Conservation (phyloP, 257 asterid genomes). For the Verbena officinalis region DNA sequence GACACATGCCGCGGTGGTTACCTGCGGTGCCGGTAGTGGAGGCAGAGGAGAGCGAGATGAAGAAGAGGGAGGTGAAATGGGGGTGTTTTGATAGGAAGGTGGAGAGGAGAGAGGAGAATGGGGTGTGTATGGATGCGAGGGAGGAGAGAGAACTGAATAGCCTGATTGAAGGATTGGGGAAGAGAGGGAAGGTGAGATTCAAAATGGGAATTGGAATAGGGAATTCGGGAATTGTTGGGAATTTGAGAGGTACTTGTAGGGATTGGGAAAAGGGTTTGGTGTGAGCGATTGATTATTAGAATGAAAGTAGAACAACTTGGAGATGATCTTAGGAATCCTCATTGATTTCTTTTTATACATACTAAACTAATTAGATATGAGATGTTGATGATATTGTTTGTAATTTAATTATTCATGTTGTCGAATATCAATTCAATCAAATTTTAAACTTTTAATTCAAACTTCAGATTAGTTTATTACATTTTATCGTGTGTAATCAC, state of each 20-base stretch:
- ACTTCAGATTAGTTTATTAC: too few species aligned
- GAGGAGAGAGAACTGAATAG: constrained; percentile 16
- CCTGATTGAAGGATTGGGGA: constrained; percentile 22
- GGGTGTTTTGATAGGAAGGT: constrained; percentile 27
- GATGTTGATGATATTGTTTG: not conserved
- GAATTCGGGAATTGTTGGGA: constrained; percentile 16
- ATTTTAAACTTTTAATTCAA: too few species aligned
- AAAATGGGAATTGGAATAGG: constrained; percentile 24
- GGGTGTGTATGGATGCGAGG: constrained; percentile 23
- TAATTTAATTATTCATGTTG: too few species aligned
- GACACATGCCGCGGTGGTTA: constrained; percentile 61
- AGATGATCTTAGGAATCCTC: too few species aligned
- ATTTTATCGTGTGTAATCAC: too few species aligned
- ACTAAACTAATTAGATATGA: not conserved
- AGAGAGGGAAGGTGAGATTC: constrained; percentile 44
- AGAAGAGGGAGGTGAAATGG: constrained; percentile 28
- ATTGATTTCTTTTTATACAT: not conserved
- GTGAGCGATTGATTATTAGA: constrained; percentile 6
- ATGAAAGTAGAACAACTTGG: not conserved
- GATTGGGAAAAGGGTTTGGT: constrained; percentile 42
- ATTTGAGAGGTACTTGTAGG: too few species aligned
- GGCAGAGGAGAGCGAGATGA: constrained; percentile 24
- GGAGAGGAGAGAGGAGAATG: constrained; percentile 4
- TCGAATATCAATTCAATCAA: too few species aligned
- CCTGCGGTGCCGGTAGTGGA: constrained; percentile 42